phyloP scores from a whole-genome alignment of 1,284 basidiomycete genomes.

The Stereum hirsutum region DNA sequence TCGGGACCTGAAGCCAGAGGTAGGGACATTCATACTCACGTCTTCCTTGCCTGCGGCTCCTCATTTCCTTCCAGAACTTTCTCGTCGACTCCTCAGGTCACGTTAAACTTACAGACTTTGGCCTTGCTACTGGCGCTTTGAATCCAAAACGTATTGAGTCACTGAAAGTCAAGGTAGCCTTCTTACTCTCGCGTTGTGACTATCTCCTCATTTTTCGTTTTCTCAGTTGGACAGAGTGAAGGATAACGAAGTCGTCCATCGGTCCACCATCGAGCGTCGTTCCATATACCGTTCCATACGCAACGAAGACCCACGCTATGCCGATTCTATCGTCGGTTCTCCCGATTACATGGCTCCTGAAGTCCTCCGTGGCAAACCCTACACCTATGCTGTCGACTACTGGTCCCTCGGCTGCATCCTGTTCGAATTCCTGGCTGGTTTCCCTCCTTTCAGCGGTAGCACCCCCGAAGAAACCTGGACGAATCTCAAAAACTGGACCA shows the following conservation, averaged over 20 bases:
- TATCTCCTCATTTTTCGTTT: neutral
- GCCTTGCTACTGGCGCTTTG: slow-evolving; percentile 92
- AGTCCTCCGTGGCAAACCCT: slow-evolving; percentile 90
- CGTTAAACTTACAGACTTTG: slow-evolving; percentile 98
- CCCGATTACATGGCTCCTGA: slow-evolving; percentile 97
- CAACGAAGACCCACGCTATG: slow-evolving; percentile 87
- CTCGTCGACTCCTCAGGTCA: slow-evolving; percentile 93
- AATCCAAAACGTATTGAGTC: slow-evolving; percentile 96
- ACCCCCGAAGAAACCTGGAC: slow-evolving; percentile 99
- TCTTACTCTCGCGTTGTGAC: neutral
- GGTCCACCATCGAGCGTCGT: slow-evolving; percentile 91
- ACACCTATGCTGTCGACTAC: slow-evolving; percentile 94
- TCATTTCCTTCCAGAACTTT: slow-evolving; percentile 68
- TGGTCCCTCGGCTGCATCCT: slow-evolving; percentile 99
- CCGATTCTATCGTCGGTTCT: slow-evolving; percentile 96
- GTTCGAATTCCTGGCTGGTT: slow-evolving; percentile 96
- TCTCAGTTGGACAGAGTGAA: slow-evolving; percentile 92
- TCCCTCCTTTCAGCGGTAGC: slow-evolving; percentile 95
- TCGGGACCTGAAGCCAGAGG: slow-evolving; percentile 96
- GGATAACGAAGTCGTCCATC: slow-evolving; percentile 84
- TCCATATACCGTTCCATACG: slow-evolving; percentile 93
- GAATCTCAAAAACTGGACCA: slow-evolving; percentile 97
- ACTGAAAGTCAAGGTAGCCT: slow-evolving; percentile 77
- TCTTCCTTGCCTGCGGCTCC: neutral
- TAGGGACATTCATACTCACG: slow-evolving; percentile 24